Conservation (phyloP, 2,329 filamentous ascomycete genomes). For the Orbilia blumenaviensis region DNA sequence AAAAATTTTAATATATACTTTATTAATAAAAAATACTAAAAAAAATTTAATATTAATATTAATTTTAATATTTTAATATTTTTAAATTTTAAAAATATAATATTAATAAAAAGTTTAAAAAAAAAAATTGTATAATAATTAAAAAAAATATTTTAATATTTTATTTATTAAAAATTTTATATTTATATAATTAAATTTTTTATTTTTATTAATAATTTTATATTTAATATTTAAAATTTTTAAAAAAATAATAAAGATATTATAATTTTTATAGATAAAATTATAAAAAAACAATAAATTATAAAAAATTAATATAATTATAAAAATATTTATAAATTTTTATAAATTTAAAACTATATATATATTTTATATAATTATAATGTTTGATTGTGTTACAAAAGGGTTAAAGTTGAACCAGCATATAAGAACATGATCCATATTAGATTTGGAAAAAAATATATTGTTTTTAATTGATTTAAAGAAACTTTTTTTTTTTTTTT, state of each 20-base stretch:
- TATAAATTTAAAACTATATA: background rate
- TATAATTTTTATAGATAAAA: background rate
- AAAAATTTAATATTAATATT: background rate
- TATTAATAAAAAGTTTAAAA: background rate
- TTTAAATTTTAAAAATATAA: background rate
- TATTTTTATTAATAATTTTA: background rate
- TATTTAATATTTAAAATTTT: background rate
- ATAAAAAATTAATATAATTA: background rate
- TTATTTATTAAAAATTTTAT: background rate
- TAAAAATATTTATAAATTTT: no score
- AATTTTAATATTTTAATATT: background rate
- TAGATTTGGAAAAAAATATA: no score
- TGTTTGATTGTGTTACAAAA: no score
- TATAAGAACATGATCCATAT: no score
- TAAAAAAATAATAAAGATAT: background rate
- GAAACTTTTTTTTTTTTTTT: no score
- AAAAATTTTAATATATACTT: no score
- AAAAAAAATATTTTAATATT: background rate
- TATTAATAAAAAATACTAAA: no score
- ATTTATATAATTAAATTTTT: background rate
- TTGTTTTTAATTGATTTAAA: no score
- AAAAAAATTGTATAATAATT: background rate
- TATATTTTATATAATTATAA: background rate
- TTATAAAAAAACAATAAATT: background rate
- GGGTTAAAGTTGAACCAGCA: no score